These are phyloP conservation scores for Tylopilus sp. DNA, from an alignment of 768 basidiomycete genomes.

Conservation along the genomic window DNA sequence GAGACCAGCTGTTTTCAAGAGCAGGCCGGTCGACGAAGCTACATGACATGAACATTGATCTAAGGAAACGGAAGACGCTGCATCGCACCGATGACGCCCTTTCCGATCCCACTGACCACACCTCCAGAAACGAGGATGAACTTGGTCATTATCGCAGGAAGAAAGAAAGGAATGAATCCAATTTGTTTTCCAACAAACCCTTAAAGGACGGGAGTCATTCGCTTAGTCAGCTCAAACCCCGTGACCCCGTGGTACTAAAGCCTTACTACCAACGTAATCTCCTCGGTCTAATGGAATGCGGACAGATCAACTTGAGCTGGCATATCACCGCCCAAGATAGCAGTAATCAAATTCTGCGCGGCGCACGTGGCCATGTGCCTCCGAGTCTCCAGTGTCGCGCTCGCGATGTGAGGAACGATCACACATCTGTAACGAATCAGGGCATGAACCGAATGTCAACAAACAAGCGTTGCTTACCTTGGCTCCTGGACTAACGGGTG, in stretches of 20 bases:
- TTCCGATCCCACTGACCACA: slow-evolving; percentile 98
- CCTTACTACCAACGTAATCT: too few relatives aligned
- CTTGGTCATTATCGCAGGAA: slow-evolving; percentile 67
- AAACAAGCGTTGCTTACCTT: slow-evolving; percentile 42
- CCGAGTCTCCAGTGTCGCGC: slow-evolving; percentile 84
- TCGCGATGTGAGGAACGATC: slow-evolving; percentile 88
- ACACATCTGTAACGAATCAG: slow-evolving; percentile 50
- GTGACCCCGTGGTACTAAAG: too few relatives aligned
- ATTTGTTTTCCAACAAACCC: neutral
- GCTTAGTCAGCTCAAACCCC: slow-evolving; percentile 12
- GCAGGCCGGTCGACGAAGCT: slow-evolving; percentile 96
- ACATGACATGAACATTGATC: slow-evolving; percentile 23
- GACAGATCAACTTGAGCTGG: slow-evolving; percentile 46
- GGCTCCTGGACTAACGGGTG: slow-evolving; percentile 82
- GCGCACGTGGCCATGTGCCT: slow-evolving; percentile 78
- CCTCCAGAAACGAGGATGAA: slow-evolving; percentile 96
- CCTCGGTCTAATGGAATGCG: slow-evolving; percentile 4
- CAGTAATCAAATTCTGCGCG: slow-evolving; percentile 52
- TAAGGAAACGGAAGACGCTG: slow-evolving; percentile 13
- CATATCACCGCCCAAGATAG: slow-evolving; percentile 53
- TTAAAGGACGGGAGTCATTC: neutral
- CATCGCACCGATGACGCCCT: slow-evolving; percentile 92
- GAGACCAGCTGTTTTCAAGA: slow-evolving; percentile 91
- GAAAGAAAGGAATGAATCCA: neutral
- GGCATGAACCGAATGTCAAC: neutral